phyloP scores from a whole-genome alignment of 768 basidiomycete species.

The Rhodotorula graminis region DNA sequence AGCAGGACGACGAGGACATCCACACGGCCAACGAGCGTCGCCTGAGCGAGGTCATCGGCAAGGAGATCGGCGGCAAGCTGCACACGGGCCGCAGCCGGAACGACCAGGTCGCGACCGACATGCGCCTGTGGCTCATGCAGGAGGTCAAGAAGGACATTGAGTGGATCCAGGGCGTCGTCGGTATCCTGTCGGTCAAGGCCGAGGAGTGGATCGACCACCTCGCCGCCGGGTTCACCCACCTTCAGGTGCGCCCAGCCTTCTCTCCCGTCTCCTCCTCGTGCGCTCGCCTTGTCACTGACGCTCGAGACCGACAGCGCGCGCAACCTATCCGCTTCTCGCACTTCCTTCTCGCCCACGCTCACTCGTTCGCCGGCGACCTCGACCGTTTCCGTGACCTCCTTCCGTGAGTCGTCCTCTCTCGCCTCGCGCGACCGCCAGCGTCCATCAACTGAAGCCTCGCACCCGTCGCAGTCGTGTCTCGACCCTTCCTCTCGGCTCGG shows the following conservation, averaged over 20 bases:
- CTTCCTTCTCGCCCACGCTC: constrained; percentile 87
- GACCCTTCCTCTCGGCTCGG: constrained; percentile 85
- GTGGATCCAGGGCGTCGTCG: constrained; percentile 70
- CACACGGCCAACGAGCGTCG: constrained; percentile 98
- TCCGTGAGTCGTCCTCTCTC: constrained; percentile 19
- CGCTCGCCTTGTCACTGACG: no score
- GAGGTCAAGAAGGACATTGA: constrained; percentile 64
- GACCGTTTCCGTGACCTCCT: constrained; percentile 41
- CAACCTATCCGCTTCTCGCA: constrained; percentile 99
- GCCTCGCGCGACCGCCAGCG: neutral
- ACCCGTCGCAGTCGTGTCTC: constrained; percentile 67
- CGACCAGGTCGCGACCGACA: constrained; percentile 97
- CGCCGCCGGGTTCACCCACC: constrained; percentile 94
- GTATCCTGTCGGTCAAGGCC: constrained; percentile 84
- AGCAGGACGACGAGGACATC: constrained; percentile 94
- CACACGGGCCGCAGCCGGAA: constrained; percentile 96
- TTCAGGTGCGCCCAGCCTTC: constrained; percentile 74
- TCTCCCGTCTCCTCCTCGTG: neutral
- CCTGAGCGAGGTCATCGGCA: constrained; percentile 84
- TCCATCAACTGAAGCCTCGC: constrained; percentile 51
- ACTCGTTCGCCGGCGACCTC: constrained; percentile 78
- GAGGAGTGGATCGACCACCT: constrained; percentile 86
- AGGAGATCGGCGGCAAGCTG: constrained; percentile 76
- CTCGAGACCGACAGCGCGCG: constrained; percentile 61
- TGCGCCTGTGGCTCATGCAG: constrained; percentile 90